phyloP scores from a whole-genome alignment of 805 yeast species.

The Ascoidea rubescens region DNA sequence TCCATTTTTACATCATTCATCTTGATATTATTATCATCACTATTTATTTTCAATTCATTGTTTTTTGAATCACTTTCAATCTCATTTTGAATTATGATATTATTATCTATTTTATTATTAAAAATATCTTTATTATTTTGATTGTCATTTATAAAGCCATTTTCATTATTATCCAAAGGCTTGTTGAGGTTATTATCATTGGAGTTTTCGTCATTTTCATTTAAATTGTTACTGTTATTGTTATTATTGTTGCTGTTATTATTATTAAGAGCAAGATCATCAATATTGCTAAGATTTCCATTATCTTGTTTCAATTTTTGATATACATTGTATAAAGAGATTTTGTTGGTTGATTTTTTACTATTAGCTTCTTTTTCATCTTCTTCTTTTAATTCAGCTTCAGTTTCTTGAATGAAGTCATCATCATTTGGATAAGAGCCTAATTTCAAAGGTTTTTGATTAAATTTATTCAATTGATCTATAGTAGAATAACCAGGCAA shows the following conservation, averaged over 20 bases:
- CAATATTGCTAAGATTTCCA: slow-evolving; percentile 10
- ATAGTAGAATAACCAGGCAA: slow-evolving; percentile 23
- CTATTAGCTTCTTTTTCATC: slow-evolving; percentile 45
- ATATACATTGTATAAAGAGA: slow-evolving; percentile 51
- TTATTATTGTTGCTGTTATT: slow-evolving; percentile 11
- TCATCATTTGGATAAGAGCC: slow-evolving; percentile 82
- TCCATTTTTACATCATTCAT: background rate
- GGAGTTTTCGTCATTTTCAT: too few species aligned
- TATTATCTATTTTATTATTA: too few species aligned
- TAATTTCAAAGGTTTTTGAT: slow-evolving; percentile 59
- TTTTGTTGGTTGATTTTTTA: slow-evolving; percentile 16
- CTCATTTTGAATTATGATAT: too few species aligned
- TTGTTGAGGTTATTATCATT: too few species aligned
- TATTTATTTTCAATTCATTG: too few species aligned
- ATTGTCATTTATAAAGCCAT: slow-evolving; percentile 2
- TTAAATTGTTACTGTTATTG: background rate
- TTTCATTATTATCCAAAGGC: too few species aligned
- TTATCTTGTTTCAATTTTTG: slow-evolving; percentile 39
- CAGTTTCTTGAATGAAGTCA: slow-evolving; percentile 73
- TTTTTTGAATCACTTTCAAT: background rate
- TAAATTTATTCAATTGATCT: slow-evolving; percentile 42
- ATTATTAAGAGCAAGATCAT: slow-evolving; percentile 12
- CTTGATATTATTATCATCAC: background rate
- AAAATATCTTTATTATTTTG: slow-evolving; percentile 4
- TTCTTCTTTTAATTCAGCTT: slow-evolving; percentile 65